Conservation (phyloP, 73 alveolate genomes). For the Durusdinium trenchii region DNA sequence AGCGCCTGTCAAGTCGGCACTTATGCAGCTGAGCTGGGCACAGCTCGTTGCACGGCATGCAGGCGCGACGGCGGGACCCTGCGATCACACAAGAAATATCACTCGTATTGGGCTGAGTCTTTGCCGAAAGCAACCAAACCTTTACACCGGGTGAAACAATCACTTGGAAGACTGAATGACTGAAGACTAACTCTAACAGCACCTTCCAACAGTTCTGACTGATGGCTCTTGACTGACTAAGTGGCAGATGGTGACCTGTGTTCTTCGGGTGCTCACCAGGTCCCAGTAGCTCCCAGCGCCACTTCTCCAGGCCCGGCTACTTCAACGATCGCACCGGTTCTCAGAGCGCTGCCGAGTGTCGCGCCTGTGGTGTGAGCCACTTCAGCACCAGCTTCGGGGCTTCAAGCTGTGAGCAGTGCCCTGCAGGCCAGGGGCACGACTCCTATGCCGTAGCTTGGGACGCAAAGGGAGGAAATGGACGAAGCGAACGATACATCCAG, state of each 20-base stretch:
- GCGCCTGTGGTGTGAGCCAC: background rate
- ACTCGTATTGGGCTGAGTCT: background rate
- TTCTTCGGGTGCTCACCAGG: too few relatives aligned
- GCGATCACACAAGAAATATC: background rate
- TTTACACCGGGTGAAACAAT: too few relatives aligned
- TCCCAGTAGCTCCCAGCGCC: too few relatives aligned
- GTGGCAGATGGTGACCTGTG: too few relatives aligned
- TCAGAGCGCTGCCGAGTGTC: background rate
- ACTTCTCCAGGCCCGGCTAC: constrained; percentile 28
- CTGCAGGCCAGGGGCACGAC: constrained; percentile 10
- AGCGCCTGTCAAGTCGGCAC: background rate
- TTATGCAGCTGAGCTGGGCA: constrained; percentile 6
- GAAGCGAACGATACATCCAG: too few relatives aligned
- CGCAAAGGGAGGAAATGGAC: too few relatives aligned
- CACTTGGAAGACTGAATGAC: too few relatives aligned
- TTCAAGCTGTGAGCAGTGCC: background rate
- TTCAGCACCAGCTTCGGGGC: background rate
- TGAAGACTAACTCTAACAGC: too few relatives aligned
- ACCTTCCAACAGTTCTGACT: too few relatives aligned
- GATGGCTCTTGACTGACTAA: too few relatives aligned
- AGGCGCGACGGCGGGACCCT: background rate
- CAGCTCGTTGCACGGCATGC: background rate
- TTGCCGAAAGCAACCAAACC: background rate
- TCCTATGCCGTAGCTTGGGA: background rate
- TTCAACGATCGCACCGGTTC: constrained; percentile 33